phyloP scores from a whole-genome alignment of 352 stramenopile species.

The Pythium brachiatum region DNA sequence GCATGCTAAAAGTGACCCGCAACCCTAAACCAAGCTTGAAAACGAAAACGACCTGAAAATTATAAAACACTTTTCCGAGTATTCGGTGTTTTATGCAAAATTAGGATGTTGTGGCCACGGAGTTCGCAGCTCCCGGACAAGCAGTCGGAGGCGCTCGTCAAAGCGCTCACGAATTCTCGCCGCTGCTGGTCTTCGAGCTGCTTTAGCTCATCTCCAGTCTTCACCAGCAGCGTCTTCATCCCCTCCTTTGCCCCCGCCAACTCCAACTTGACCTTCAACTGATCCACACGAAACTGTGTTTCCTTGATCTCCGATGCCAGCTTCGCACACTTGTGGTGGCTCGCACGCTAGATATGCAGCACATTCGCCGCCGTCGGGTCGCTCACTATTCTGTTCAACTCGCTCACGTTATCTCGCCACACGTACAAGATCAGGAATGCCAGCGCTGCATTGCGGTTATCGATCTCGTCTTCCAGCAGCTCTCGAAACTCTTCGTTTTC shows the following conservation, averaged over 20 bases:
- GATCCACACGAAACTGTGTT: background rate
- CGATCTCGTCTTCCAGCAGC: slow-evolving; percentile 35
- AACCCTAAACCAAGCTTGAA: too few species aligned
- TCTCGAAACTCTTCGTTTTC: slow-evolving; percentile 35
- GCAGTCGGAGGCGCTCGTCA: slow-evolving; percentile 5
- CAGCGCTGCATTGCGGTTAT: slow-evolving; percentile 31
- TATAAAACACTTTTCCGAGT: too few species aligned
- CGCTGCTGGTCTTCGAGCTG: background rate
- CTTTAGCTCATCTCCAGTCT: too few species aligned
- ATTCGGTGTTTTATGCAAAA: too few species aligned
- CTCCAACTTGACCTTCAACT: background rate
- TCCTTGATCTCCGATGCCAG: slow-evolving; percentile 5
- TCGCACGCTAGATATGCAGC: background rate
- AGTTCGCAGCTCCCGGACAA: slow-evolving; percentile 40
- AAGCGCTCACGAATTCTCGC: slow-evolving; percentile 1
- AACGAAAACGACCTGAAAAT: too few species aligned
- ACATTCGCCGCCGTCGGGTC: background rate
- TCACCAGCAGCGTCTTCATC: too few species aligned
- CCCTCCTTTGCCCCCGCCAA: background rate
- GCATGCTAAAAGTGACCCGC: too few species aligned
- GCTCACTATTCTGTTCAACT: background rate
- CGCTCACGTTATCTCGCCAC: background rate
- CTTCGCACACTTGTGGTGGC: slow-evolving; percentile 7
- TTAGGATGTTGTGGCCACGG: too few species aligned
- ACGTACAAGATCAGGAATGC: slow-evolving; percentile 32